Evolutionary conservation across 768 basidiomycete genomes (phyloP).

Genomic region (Macrolepiota dolichaula): DNA sequence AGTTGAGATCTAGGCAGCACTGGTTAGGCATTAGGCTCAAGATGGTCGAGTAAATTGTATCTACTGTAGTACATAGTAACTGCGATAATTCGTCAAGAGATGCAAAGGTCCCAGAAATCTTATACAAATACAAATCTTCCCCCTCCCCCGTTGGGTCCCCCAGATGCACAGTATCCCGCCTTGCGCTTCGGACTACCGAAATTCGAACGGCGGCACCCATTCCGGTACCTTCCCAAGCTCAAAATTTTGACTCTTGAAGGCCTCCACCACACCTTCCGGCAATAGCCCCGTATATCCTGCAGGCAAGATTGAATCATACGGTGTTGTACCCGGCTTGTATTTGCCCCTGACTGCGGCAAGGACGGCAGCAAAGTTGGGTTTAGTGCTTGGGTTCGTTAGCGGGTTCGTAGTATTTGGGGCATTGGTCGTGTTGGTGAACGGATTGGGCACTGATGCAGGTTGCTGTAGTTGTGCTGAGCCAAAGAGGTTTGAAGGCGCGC

Average conservation of each 20-base stretch:
- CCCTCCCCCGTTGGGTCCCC: not conserved
- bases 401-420: not conserved
- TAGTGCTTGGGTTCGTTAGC: slow-evolving; percentile 2
- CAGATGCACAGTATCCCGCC: not conserved
- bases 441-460: not conserved
- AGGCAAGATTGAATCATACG: slow-evolving; percentile 57
- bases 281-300: slow-evolving; percentile 53
- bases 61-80: too few relatives aligned
- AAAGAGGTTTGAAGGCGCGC: not conserved
- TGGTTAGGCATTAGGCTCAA: too few relatives aligned
- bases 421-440: not conserved
- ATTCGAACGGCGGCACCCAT: slow-evolving; percentile 65
- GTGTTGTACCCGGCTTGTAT: slow-evolving; percentile 45
- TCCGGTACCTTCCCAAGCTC: slow-evolving; percentile 70
- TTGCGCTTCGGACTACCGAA: slow-evolving; percentile 25
- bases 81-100: too few relatives aligned
- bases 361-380: slow-evolving; percentile 9
- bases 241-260: slow-evolving; percentile 56
- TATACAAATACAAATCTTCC: not conserved
- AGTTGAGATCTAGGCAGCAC: too few relatives aligned
- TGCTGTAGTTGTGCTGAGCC: not conserved
- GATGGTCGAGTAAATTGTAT: too few relatives aligned
- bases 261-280: slow-evolving; percentile 45
- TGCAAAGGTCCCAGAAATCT: too few relatives aligned
- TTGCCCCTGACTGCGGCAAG: slow-evolving; percentile 24